These are phyloP conservation scores for Thelephora aurantiotincta DNA, from an alignment of 768 basidiomycete genomes.

Conservation along the genomic window DNA sequence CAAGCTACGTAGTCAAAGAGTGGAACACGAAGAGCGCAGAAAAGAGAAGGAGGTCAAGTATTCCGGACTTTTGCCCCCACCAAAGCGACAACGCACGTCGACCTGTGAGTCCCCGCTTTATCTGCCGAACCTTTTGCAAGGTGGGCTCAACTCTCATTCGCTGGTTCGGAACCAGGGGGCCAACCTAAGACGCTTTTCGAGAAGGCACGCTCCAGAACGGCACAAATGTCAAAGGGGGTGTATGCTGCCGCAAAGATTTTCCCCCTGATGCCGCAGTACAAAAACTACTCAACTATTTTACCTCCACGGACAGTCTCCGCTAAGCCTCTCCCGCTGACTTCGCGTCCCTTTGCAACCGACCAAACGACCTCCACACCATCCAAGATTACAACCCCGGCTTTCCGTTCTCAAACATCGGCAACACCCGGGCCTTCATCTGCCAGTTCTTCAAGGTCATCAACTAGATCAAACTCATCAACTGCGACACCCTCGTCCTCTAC, in stretches of 20 bases:
- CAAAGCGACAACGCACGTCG: constrained; percentile 37
- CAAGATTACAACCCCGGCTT: no score
- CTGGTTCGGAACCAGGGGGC: constrained; percentile 20
- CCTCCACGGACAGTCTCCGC: constrained; percentile 3
- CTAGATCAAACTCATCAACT: no score
- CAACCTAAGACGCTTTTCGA: constrained; percentile 60
- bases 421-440: no score
- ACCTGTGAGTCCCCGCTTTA: constrained; percentile 31
- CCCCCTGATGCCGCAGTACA: constrained; percentile 37
- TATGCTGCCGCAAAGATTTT: constrained; percentile 33
- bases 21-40: constrained; percentile 61
- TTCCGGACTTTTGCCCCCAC: constrained; percentile 53
- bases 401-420: no score
- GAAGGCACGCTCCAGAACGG: constrained; percentile 60
- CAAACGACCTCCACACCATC: no score
- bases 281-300: constrained; percentile 22
- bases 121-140: constrained; percentile 2
- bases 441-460: no score
- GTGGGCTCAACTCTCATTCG: constrained; percentile 6
- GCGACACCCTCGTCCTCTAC: no score
- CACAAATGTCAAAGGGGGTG: constrained; percentile 48
- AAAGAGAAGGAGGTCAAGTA: constrained; percentile 65
- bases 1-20: constrained; percentile 50
- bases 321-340: constrained; percentile 14
- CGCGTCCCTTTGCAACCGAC: neutral